phyloP scores from a whole-genome alignment of 148 eudicot species.

The Fallopia convolvulus region DNA sequence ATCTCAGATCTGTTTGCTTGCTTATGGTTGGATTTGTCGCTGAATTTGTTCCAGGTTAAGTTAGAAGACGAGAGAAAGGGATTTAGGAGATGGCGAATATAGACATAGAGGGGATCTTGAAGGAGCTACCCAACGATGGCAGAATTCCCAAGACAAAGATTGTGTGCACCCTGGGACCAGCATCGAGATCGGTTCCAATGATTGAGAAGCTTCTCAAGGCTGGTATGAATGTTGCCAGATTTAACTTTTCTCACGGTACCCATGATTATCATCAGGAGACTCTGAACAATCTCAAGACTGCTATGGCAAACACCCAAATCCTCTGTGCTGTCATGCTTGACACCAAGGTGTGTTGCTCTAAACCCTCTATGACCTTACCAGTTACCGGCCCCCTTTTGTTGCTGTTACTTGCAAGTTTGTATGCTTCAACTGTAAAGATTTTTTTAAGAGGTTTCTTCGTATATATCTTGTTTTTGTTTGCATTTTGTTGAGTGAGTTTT shows the following conservation, averaged over 20 bases:
- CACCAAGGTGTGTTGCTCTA: slow-evolving; percentile 39
- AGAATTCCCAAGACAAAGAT: slow-evolving; percentile 64
- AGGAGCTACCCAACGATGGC: slow-evolving; percentile 48
- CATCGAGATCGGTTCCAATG: slow-evolving; percentile 52
- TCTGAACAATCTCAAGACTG: slow-evolving; percentile 46
- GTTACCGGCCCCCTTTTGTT: background rate
- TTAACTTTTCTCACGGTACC: slow-evolving; percentile 63
- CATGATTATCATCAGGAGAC: slow-evolving; percentile 66
- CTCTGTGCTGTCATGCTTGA: slow-evolving; percentile 72
- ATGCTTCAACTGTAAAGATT: background rate
- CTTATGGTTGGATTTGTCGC: background rate
- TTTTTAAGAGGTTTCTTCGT: background rate
- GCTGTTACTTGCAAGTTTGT: background rate
- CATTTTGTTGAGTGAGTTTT: background rate
- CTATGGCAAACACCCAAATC: slow-evolving; percentile 61
- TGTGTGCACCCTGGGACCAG: slow-evolving; percentile 59
- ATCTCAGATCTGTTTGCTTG: background rate
- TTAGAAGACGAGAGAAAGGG: background rate
- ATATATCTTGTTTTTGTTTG: background rate
- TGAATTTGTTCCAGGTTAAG: background rate
- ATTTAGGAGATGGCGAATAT: slow-evolving; percentile 50
- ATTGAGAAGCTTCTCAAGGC: slow-evolving; percentile 56
- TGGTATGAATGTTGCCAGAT: slow-evolving; percentile 63
- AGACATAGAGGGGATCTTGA: slow-evolving; percentile 69
- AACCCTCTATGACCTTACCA: background rate